Evolutionary conservation across 2,329 filamentous ascomycete genomes (phyloP), one percentile per base, ranked within the genome.

Genomic region (Ophiobolus disseminans): DNA sequence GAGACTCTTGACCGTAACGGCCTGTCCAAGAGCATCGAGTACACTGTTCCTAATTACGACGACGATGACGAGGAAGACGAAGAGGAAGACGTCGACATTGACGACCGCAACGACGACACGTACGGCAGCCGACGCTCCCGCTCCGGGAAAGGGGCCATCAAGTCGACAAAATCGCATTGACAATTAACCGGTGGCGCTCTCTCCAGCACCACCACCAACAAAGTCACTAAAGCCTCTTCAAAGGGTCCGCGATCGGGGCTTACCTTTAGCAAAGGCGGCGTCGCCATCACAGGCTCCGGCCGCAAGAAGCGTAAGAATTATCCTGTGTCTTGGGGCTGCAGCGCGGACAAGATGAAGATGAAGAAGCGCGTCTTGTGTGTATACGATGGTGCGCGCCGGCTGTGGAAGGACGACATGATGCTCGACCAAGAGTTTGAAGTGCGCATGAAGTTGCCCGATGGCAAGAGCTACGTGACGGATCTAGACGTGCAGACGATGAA

Each of bases 351-450:
- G 78, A 96, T 97, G 90, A 95, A 89, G 69, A 95, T 96, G 85
- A 97, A 95, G 85, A 97, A 97, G 84, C 89, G 94, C 21, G 91
- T 97, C 45, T 81, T 97, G 65, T 91, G 91, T 57, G 90, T 96
- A 16, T 99, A 95, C 66, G 91, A 97, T 68, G 94, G 94, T 0
- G 82, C 82, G 13, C 86, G 92, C 43, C 86, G 93, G 32, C 82
- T 99, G 40, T 94, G 90, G 83, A 97, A 97, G 79, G 94, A 99
- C 70, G 94, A 99, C 76, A 94, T 97, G 91, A 96, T 97, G 91
- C 86, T 99, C 40, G 91, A 92, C 62, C 91, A 89, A 13, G 91
- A 96, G 63, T 92, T 94, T 66, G 94, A 99, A 76, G 91, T 97
- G 28, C 90, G 93, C 67, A 81, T 96, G 73, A 86, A 86, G 73